Base-by-base conservation (phyloP, 2,329 filamentous ascomycete species). In the Waltergamsia citrina region DNA sequence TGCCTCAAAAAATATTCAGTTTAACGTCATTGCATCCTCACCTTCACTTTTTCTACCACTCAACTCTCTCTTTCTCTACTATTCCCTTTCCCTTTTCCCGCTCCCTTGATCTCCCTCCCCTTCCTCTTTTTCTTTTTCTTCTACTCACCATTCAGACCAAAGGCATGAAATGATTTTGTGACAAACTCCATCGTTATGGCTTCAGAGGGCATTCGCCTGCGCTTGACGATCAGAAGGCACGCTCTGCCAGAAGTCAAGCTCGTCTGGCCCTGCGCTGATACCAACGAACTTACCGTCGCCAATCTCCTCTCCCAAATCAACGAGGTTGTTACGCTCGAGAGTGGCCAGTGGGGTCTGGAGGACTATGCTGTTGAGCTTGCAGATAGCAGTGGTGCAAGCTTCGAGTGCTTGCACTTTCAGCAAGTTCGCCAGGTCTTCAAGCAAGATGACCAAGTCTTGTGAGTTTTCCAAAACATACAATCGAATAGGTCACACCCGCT, bases 331-430 rank as follows among this genome's bases (percentile, higher is more conserved):
- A 87, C 88, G 0, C 73, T 96, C 0, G 87, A 94, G 60, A 78
- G 79, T 37, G 69, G 69, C 26, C 68, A 86, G 39, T 94, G 86
- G 85, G 86, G 85, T 1, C 60, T 94, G 4, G 88, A 95, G 49
- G 85, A 95, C 52, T 96, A 96, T 55, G 74, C 74, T 7, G 85
- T 94, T 20, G 84, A 93, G 56, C 68, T 94, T 4, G 56, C 57
- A 15, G 66, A 70, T 36, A 47, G 50, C 19, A 57, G 62, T 24
- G 70, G 69, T n/a, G 63, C 58, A 14, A 77, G 73, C 29, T 95
- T 85, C 44, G 90, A 96, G 58, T 92, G 85, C 47, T 60, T 95
- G 37, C 90, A 95, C 59, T 96, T 85, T 48, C 81, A 85, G 52
- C 67, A 72, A 15, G 70, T 94, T 6, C 64, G 67, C 11, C 69